These are phyloP conservation scores for Mortierella sp. DNA, from an alignment of 371 early-diverging fungal species.

Conservation along the genomic window DNA sequence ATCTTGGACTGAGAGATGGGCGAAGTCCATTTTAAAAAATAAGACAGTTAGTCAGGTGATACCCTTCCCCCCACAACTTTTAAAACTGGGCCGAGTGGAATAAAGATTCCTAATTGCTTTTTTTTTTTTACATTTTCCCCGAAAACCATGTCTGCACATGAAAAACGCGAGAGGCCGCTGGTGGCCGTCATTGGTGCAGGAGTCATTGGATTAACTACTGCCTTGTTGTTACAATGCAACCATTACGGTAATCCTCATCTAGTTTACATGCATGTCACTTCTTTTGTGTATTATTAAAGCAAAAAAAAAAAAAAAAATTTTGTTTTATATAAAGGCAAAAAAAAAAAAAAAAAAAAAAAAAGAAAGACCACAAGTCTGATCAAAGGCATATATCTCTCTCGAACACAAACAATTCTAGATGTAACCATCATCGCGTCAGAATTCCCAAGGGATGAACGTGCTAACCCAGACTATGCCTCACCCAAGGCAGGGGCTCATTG, in stretches of 20 bases:
- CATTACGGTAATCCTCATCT: slow-evolving; percentile 55
- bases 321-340: not conserved
- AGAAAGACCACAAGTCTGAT: not conserved
- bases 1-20: slow-evolving; percentile 6
- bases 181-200: slow-evolving; percentile 79
- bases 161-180: slow-evolving; percentile 24
- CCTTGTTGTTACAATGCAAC: slow-evolving; percentile 63
- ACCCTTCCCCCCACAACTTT: not conserved
- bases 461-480: slow-evolving; percentile 72
- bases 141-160: slow-evolving; percentile 15
- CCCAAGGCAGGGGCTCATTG: slow-evolving; percentile 85
- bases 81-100: not conserved
- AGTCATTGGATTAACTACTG: slow-evolving; percentile 79
- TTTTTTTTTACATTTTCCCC: not conserved
- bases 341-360: too few species aligned
- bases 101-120: not conserved
- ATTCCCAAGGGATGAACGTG: slow-evolving; percentile 64
- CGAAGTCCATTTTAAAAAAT: not conserved
- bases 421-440: slow-evolving; percentile 71
- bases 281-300: not conserved
- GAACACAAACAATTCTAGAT: slow-evolving; percentile 24
- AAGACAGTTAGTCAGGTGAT: not conserved
- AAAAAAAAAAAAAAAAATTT: not conserved
- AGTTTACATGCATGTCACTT: not conserved
- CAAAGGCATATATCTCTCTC: not conserved